Evolutionary conservation across 2,329 filamentous ascomycete species (phyloP), one percentile per base, ranked within the genome.

Genomic region (Chrysoporthe austroafricana): DNA sequence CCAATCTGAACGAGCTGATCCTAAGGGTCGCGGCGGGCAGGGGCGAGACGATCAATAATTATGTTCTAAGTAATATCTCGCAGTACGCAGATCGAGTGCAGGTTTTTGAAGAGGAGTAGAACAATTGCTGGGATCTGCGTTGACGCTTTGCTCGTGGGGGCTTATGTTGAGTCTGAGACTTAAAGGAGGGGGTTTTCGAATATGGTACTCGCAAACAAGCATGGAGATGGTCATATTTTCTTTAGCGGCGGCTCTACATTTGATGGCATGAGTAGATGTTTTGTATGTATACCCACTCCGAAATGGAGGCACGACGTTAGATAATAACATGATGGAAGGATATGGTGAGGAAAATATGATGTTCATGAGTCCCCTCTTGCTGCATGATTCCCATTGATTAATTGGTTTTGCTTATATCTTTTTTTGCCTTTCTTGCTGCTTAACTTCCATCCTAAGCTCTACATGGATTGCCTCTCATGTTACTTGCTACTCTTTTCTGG

Each of bases 1-100:
- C 94, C 72, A 93, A 89, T 43, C 84, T 99, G 36, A 99, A 99
- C 74, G 96, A 99, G 78, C 81, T 98, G 62, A 91, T 99, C 60
- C 79, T 99, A 68, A 86, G 90, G 63, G 91, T 99, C 11, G 96
- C 93, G 0, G 94, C 93, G 0, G 96, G 96, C 0, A 89, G 88
- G 73, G 96, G 96, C 4, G 86, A 94, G 68, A 84, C 88, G 39
- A 95, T 99, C 71, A 83, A 90, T 61, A 88, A 96, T 70, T 88
- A 86, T 59, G 88, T 97, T 32, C 85, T 92, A 64, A 97, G 93
- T 71, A 91, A 92, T 69, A 98, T 99, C 70, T 81, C 79, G 46
- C 86, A 93, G 74, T 97, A 97, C 77, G 89, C 94, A 0, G 90
- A 91, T 44, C 93, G 89, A 73, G 92, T 97, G 36, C 89, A 92